A percentile compares a stretch with the other conserved stretches of the same genome.
These are phyloP conservation scores for Pseudogymnoascus sp. DNA, from an alignment of 2,329 filamentous ascomycete species.

Conservation along the genomic window DNA sequence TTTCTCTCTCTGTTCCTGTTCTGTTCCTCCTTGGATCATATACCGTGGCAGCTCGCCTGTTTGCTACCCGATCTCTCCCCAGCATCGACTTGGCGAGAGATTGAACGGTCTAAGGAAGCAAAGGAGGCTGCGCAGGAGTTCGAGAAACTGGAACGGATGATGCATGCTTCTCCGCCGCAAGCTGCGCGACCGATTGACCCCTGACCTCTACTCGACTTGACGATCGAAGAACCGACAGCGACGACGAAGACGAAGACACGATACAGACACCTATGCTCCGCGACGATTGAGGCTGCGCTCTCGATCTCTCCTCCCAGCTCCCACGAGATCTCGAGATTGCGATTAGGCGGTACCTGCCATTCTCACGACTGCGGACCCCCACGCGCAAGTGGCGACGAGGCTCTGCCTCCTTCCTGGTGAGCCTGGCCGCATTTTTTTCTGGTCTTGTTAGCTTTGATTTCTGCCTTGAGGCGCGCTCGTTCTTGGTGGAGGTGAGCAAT, in stretches of 20 bases:
- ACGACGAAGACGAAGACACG: not conserved
- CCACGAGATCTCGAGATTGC: not conserved
- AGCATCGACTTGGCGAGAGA: not conserved
- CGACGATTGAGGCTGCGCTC: not conserved
- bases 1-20: not conserved
- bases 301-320: not conserved
- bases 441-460: not conserved
- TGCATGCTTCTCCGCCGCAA: not conserved
- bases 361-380: not conserved
- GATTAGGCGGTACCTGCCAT: not conserved
- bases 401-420: not conserved
- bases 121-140: not conserved
- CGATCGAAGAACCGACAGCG: not conserved
- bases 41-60: not conserved
- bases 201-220: not conserved
- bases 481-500: not conserved
- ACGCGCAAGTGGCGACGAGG: conserved; percentile 1
- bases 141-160: not conserved
- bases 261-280: not conserved
- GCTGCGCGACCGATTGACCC: not conserved
- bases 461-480: not conserved
- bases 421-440: not conserved
- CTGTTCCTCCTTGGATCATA: not conserved
- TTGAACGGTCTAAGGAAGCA: not conserved
- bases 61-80: not conserved